Base-by-base conservation (phyloP, 768 basidiomycete species). In the Amanita phalloides region DNA sequence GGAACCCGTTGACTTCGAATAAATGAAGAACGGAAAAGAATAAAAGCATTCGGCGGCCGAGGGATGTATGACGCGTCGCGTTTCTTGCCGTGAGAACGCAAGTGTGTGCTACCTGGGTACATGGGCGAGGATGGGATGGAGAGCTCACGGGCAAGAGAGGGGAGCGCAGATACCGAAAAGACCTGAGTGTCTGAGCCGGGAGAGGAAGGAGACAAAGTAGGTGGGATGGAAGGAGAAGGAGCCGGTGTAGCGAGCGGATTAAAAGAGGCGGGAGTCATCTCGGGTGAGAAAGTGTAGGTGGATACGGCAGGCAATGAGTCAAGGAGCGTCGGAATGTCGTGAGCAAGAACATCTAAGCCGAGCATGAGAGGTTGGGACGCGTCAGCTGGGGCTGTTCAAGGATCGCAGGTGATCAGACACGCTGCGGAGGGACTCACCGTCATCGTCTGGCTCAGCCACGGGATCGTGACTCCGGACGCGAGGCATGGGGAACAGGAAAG, bases 21-120 rank as follows among this genome's bases (percentile, higher is more conserved):
- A 67, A 89, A 88, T 28, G 78, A 80, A 21, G 84, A 84, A 58
- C 86, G 79, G 66, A 88, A 90, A 64, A 89, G 82, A 58, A 89
- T 90, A 68, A 89, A 90, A 54, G 87, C 86, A 66, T 88, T 90
- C 23, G 86, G 86, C 6, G 87, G 86, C 45, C 87, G 81, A 38
- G 86, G 87, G 65, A 89, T 90, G 65, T 88, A 82, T 2, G 77
- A 78, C 50, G 82, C 77, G 59, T 84, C 81, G 49, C 81, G 77
- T 60, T 78, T 77, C 70, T 79, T 84, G 53, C 72, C 73, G 61
- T 84, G 81, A 51, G 72, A 33, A 13, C 33, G 33, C 33, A 75
- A 13, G 62, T 54, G 21, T 74, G 74, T 51, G 68, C 43, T 26
- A 65, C 56, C 61, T 66, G 54, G 58, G 57, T 64, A 60, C 21